Conservation (phyloP, 495 filamentous ascomycete genomes). For the Chaetomium tenue region DNA sequence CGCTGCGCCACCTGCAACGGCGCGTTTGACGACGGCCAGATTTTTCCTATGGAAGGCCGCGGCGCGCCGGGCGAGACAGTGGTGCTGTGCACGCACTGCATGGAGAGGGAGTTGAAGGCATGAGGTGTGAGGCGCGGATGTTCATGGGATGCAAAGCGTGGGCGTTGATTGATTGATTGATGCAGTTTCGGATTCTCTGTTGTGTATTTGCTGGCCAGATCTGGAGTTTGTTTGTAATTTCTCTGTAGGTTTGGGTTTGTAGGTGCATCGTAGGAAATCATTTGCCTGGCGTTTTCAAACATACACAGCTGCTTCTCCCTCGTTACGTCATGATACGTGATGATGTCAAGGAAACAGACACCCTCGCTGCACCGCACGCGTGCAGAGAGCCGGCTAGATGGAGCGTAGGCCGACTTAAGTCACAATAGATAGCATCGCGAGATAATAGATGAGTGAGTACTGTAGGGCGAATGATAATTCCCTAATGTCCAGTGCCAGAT, state of each 20-base stretch:
- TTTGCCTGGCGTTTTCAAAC: not conserved
- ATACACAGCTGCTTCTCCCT: not conserved
- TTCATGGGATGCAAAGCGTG: not conserved
- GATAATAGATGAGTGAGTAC: not conserved
- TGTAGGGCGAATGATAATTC: not conserved
- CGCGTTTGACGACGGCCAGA: constrained; percentile 55
- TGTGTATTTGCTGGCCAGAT: not conserved
- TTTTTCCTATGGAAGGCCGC: constrained; percentile 49
- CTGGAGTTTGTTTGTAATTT: not conserved
- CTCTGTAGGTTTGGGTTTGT: not conserved
- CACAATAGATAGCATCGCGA: not conserved
- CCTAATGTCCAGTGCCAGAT: constrained; percentile 14
- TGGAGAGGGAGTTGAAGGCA: constrained; percentile 52
- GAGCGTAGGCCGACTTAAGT: not conserved
- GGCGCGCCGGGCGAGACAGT: constrained; percentile 42
- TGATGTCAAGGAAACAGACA: no score
- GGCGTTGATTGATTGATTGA: constrained; percentile 5
- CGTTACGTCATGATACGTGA: no score
- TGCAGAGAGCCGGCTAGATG: not conserved
- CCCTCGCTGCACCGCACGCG: not conserved
- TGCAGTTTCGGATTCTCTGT: not conserved
- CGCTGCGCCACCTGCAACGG: constrained; percentile 60
- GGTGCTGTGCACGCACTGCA: constrained; percentile 52
- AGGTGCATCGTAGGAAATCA: not conserved
- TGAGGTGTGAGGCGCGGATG: not conserved